Percentiles rank a stretch among this genome's conserved stretches.
Conservation (phyloP, 2,329 filamentous ascomycete genomes). For the Thelonectria discophora region DNA sequence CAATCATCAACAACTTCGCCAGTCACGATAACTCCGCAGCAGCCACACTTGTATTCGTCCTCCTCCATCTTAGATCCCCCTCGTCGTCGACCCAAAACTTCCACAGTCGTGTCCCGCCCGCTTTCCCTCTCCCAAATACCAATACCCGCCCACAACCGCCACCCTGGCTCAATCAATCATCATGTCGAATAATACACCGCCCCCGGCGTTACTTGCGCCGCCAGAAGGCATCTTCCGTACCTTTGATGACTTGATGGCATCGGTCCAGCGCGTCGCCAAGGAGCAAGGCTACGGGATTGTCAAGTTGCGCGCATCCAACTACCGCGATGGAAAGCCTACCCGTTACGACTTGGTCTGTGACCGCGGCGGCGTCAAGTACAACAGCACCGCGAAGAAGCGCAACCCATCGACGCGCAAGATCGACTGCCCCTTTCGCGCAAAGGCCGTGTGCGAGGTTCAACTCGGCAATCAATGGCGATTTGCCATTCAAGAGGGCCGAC, state of each 20-base stretch:
- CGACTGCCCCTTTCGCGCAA: conserved; percentile 70
- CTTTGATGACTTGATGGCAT: conserved; percentile 66
- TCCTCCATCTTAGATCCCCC: too few relatives aligned
- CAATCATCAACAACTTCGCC: conserved; percentile 35
- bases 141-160: conserved; percentile 42
- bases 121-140: conserved; percentile 35
- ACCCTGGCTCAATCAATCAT: conserved; percentile 47
- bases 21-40: conserved; percentile 34
- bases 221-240: conserved; percentile 68
- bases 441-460: conserved; percentile 71
- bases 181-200: conserved; percentile 59
- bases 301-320: conserved; percentile 70
- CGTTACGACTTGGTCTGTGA: conserved; percentile 71
- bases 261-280: conserved; percentile 68
- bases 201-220: conserved; percentile 60
- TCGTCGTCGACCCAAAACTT: conserved; percentile 21
- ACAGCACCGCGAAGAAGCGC: conserved; percentile 71
- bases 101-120: conserved; percentile 28
- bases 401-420: conserved; percentile 71
- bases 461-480: conserved; percentile 72
- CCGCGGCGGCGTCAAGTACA: conserved; percentile 71
- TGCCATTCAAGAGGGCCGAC: conserved; percentile 65
- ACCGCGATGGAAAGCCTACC: conserved; percentile 69
- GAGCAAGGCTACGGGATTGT: conserved; percentile 71
- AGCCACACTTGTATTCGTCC: too few relatives aligned